A percentile compares a stretch with the other conserved stretches of the same genome.
Evolutionary conservation across 768 basidiomycete genomes (phyloP).

Genomic region (Suillus placidus): DNA sequence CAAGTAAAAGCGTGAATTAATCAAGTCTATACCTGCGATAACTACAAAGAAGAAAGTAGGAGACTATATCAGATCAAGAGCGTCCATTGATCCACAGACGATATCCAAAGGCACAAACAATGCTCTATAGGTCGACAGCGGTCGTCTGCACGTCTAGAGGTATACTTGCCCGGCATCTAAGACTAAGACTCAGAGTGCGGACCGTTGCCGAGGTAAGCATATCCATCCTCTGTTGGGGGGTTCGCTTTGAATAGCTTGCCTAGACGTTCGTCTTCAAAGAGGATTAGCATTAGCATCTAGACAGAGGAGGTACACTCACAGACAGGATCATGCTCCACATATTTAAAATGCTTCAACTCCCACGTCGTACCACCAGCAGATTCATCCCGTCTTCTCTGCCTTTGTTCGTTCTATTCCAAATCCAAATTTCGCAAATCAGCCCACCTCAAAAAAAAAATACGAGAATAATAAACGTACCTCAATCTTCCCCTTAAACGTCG

Average conservation of each 20-base stretch:
- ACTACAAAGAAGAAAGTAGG: not conserved
- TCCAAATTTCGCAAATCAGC: not conserved
- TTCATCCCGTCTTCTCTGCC: conserved; percentile 87
- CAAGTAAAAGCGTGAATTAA: not conserved
- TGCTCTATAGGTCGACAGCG: not conserved
- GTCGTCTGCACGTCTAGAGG: not conserved
- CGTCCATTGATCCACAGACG: not conserved
- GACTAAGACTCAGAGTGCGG: conserved; percentile 20
- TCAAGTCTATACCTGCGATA: conserved; percentile 1
- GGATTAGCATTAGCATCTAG: conserved; percentile 1
- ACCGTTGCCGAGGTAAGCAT: conserved; percentile 65
- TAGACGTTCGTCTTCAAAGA: conserved; percentile 61
- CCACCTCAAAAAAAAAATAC: not conserved
- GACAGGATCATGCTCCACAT: conserved; percentile 67
- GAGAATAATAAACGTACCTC: conserved; percentile 45
- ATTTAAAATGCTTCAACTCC: conserved; percentile 76
- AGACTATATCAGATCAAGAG: not conserved
- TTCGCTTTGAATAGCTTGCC: conserved; percentile 60
- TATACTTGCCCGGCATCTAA: conserved; percentile 17
- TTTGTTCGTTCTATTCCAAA: conserved; percentile 79
- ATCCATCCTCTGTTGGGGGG: conserved; percentile 77
- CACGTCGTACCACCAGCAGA: conserved; percentile 68
- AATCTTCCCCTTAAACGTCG: conserved; percentile 84
- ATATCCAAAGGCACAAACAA: not conserved
- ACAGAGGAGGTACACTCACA: conserved; percentile 51